A percentile compares a stretch with the other conserved stretches of the same genome.
These are phyloP conservation scores for Diospyros kaki DNA, from an alignment of 148 eudicot genomes.

Conservation along the genomic window DNA sequence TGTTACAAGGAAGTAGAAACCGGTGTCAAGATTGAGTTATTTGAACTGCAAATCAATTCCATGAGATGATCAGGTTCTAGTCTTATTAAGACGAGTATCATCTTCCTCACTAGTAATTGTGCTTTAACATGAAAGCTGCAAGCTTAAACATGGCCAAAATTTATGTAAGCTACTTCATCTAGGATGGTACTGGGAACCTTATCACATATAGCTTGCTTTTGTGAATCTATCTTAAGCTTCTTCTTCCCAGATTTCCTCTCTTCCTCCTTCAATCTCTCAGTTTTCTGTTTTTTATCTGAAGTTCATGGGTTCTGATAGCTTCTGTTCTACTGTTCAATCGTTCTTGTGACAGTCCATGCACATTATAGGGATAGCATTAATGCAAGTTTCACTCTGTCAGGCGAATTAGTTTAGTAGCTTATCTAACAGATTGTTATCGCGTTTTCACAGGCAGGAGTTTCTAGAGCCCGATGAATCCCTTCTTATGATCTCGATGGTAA, in stretches of 20 bases:
- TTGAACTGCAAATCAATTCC: not conserved
- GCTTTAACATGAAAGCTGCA: not conserved
- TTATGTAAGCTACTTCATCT: not conserved
- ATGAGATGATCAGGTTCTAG: not conserved
- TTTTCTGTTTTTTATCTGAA: no score
- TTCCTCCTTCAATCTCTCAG: no score
- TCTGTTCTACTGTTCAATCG: no score
- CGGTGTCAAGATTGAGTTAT: not conserved
- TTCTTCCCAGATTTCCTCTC: not conserved
- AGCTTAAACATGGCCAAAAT: not conserved
- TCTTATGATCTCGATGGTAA: slow-evolving; percentile 98
- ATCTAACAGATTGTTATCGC: not conserved
- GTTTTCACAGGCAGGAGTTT: slow-evolving; percentile 75
- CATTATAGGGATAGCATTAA: no score
- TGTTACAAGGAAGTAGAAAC: no score
- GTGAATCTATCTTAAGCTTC: not conserved
- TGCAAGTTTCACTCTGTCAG: not conserved
- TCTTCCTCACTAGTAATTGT: not conserved
- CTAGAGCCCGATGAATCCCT: slow-evolving; percentile 90
- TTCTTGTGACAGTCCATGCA: no score
- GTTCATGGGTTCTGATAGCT: no score
- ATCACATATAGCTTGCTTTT: not conserved
- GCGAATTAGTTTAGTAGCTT: not conserved
- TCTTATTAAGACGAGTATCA: not conserved
- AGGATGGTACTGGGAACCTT: not conserved